Percentiles rank a stretch among this genome's conserved stretches.
Evolutionary conservation across 2,329 filamentous ascomycete species (phyloP).

Genomic region (Colletotrichum lindemuthianum): DNA sequence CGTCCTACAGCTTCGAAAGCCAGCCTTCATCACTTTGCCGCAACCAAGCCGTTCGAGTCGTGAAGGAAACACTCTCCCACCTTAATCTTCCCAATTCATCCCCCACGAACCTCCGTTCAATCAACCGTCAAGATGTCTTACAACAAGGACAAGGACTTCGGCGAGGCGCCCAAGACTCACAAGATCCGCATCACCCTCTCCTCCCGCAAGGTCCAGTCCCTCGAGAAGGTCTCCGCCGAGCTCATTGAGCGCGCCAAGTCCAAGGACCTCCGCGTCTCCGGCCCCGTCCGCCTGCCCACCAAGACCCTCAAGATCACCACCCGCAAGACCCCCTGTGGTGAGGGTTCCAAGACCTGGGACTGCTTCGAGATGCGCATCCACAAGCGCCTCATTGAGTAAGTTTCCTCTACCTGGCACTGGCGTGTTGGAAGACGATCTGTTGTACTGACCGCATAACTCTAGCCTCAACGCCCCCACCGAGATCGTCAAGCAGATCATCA

Average conservation of each 20-base stretch:
- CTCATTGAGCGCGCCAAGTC: conserved; percentile 98
- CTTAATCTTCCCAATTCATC: conserved; percentile 22
- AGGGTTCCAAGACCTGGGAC: conserved; percentile 99
- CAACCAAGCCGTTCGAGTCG: conserved; percentile 80
- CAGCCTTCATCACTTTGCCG: conserved; percentile 83
- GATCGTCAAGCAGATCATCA: conserved; percentile 95
- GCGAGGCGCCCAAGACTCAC: conserved; percentile 94
- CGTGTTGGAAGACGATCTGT: not conserved
- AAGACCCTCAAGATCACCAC: conserved; percentile 97
- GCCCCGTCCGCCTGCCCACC: conserved; percentile 93
- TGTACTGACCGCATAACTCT: conserved; percentile 23
- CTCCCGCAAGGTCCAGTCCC: conserved; percentile 90
- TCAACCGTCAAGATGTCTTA: conserved; percentile 78
- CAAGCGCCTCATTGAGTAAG: conserved; percentile 95
- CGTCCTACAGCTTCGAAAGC: conserved; percentile 37
- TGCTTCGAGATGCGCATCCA: conserved; percentile 99
- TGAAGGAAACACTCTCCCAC: conserved; percentile 65
- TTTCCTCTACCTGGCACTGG: conserved; percentile 38
- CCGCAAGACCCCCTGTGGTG: conserved; percentile 98
- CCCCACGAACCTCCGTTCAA: conserved; percentile 11
- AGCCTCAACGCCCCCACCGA: conserved; percentile 96
- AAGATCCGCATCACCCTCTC: conserved; percentile 89
- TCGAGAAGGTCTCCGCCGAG: conserved; percentile 98
- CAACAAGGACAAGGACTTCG: conserved; percentile 97
- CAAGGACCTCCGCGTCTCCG: conserved; percentile 97